Base-by-base conservation (phyloP, 108 stramenopile genomes). In the Skeletonema tropicum region DNA sequence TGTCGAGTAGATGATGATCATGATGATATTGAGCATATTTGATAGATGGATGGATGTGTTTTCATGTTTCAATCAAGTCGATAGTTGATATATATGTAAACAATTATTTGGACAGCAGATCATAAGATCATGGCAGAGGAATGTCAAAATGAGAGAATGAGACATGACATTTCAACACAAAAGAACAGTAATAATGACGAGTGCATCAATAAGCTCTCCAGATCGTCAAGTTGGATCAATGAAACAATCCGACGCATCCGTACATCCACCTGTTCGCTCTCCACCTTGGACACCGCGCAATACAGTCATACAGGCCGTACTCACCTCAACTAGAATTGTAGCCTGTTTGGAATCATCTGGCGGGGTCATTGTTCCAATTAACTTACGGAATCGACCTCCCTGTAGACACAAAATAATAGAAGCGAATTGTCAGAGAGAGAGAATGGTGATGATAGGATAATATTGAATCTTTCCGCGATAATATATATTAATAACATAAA, bases 261-360 rank as follows among this genome's bases (percentile, higher is more conserved):
- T 2, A 3, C 2, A 41, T 2, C 11, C 39, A 12, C 2, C 39
- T 12, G 11, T 41, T 41, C 13, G 14, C 15, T 45, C 15, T 45
- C 42, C 15, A 3, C 3, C 3, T 5, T 15, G 12, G 13, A 41
- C 39, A 41, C 11, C 39, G 12, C 39, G 13, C 19, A 49, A 49
- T 7, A 2, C 26, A 29, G n/a, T 35, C 33, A 35, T 55, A 55
- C 1, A n/a, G n/a, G n/a, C n/a, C n/a, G 0, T 12, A 64, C 90
- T 72, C 73, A 89, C 90, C 91, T 92, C 91, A 5, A 92, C 86
- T 67, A 89, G 87, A 75, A 92, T 92, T 73, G 88, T 86, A 19
- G 91, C 91, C 26, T 57, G 68, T 57, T 84, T 64, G 1, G 58
- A 58, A 49, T 83, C 90, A 69, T 89, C 88, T 4, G 91, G 91